Evolutionary conservation across 2,329 filamentous ascomycete species (phyloP).

Genomic region (Colletotrichum sp.): DNA sequence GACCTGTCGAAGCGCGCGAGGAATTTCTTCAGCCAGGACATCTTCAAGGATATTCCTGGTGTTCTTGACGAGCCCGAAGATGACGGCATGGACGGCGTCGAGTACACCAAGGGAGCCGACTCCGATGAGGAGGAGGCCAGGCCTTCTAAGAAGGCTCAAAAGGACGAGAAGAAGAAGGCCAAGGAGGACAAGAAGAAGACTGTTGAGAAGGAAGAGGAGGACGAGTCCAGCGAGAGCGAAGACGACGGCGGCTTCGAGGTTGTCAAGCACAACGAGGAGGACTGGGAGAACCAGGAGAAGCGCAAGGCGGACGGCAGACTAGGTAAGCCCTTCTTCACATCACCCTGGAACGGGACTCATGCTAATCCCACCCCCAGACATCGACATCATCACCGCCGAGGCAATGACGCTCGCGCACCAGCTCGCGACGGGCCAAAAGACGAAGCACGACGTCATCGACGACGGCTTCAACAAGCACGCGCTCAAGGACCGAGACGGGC

Average conservation of each 20-base stretch:
- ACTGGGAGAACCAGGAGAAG: conserved; percentile 73
- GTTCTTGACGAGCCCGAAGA: conserved; percentile 56
- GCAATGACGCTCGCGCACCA: conserved; percentile 97
- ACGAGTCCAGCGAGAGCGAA: conserved; percentile 34
- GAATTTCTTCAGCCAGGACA: conserved; percentile 92
- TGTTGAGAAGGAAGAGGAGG: conserved; percentile 28
- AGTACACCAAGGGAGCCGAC: conserved; percentile 24
- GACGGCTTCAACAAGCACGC: conserved; percentile 93
- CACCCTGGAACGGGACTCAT: too few species aligned
- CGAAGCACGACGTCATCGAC: conserved; percentile 80
- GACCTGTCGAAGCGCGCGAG: conserved; percentile 85
- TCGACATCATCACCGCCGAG: conserved; percentile 99
- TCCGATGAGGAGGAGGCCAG: conserved; percentile 13
- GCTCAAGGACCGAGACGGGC: conserved; percentile 87
- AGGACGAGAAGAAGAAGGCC: conserved; percentile 29
- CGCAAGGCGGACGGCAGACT: conserved; percentile 67
- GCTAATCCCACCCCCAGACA: conserved; percentile 61
- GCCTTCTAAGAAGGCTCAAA: conserved; percentile 23
- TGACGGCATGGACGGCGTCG: conserved; percentile 37
- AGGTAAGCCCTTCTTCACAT: conserved; percentile 45
- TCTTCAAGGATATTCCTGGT: conserved; percentile 84
- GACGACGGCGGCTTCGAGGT: conserved; percentile 65
- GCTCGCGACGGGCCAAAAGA: conserved; percentile 85
- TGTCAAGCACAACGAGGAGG: conserved; percentile 59
- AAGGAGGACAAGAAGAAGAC: conserved; percentile 46